A percentile compares a stretch with the other conserved stretches of the same genome.
Conservation (phyloP, 2,329 filamentous ascomycete species). For the Fusarium nurragi region DNA sequence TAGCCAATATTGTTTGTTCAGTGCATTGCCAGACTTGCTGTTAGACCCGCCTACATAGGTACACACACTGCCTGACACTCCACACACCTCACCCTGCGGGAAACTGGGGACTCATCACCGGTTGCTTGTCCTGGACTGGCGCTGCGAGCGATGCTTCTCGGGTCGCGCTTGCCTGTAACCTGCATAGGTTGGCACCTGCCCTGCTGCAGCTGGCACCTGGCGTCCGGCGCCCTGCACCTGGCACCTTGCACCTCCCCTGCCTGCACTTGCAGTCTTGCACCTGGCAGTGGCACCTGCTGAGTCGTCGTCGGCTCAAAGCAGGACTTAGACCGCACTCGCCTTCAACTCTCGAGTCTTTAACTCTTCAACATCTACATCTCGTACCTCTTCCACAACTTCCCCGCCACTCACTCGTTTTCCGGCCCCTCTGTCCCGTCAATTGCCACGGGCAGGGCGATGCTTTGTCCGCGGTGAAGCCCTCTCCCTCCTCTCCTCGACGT, state of each 20-base stretch:
- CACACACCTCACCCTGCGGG: constrained; percentile 18
- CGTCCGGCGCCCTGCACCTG: constrained; percentile 39
- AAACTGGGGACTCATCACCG: constrained; percentile 32
- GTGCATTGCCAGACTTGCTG: constrained; percentile 5
- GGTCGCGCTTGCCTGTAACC: constrained; percentile 37
- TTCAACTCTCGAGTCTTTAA: constrained; percentile 43
- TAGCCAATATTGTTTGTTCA: not conserved
- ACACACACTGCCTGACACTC: not conserved
- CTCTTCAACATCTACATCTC: constrained; percentile 41
- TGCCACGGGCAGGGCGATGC: constrained; percentile 52
- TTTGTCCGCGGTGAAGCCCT: constrained; percentile 50
- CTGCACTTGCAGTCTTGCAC: constrained; percentile 24
- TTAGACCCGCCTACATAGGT: constrained; percentile 16
- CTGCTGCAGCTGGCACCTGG: constrained; percentile 39
- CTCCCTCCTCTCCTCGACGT: constrained; percentile 31
- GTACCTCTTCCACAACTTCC: constrained; percentile 36
- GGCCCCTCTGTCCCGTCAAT: constrained; percentile 44
- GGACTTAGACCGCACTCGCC: constrained; percentile 46
- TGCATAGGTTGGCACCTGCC: constrained; percentile 38
- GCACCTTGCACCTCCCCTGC: constrained; percentile 36
- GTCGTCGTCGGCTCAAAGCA: constrained; percentile 39
- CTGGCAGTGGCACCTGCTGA: constrained; percentile 41
- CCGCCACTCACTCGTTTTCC: constrained; percentile 43
- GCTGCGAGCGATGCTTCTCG: constrained; percentile 30
- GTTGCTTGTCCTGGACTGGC: constrained; percentile 33